These are phyloP conservation scores for Aspergillus ostianus DNA, from an alignment of 495 filamentous ascomycete species.

Conservation along the genomic window DNA sequence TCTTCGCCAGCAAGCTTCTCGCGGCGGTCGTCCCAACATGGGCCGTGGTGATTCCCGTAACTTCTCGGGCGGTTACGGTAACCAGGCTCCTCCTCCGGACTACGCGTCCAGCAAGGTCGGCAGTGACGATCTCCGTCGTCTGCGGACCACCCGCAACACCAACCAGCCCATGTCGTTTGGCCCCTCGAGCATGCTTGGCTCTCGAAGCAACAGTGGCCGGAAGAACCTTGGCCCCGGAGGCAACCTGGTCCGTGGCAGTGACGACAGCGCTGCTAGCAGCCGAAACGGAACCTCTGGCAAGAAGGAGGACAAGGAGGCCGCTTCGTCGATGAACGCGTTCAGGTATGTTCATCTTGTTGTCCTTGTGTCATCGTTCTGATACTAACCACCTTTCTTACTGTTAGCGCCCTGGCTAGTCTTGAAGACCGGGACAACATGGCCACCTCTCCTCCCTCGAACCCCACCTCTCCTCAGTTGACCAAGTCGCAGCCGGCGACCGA, in stretches of 20 bases:
- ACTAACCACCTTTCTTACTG: constrained; percentile 20
- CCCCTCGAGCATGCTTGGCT: constrained; percentile 74
- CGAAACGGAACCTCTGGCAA: constrained; percentile 77
- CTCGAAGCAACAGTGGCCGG: constrained; percentile 79
- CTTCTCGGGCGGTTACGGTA: constrained; percentile 64
- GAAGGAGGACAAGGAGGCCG: constrained; percentile 64
- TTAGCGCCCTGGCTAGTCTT: constrained; percentile 57
- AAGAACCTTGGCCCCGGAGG: constrained; percentile 70
- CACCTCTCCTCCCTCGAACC: constrained; percentile 57
- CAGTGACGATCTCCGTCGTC: constrained; percentile 82
- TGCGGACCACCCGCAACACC: constrained; percentile 63
- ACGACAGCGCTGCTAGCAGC: constrained; percentile 80
- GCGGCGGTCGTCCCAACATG: constrained; percentile 60
- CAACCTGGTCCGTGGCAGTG: constrained; percentile 65
- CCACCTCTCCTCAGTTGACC: constrained; percentile 54
- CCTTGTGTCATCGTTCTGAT: constrained; percentile 8
- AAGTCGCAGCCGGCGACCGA: constrained; percentile 53
- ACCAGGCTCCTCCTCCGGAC: constrained; percentile 65
- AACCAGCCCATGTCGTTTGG: constrained; percentile 63
- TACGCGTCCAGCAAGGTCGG: constrained; percentile 76
- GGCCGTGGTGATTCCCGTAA: constrained; percentile 86
- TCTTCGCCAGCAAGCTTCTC: constrained; percentile 44
- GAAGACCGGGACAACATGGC: constrained; percentile 57
- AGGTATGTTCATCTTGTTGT: constrained; percentile 54
- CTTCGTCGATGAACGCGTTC: constrained; percentile 80